These are phyloP conservation scores for Bremia lactucae DNA, from an alignment of 352 stramenopile species.

Conservation along the genomic window DNA sequence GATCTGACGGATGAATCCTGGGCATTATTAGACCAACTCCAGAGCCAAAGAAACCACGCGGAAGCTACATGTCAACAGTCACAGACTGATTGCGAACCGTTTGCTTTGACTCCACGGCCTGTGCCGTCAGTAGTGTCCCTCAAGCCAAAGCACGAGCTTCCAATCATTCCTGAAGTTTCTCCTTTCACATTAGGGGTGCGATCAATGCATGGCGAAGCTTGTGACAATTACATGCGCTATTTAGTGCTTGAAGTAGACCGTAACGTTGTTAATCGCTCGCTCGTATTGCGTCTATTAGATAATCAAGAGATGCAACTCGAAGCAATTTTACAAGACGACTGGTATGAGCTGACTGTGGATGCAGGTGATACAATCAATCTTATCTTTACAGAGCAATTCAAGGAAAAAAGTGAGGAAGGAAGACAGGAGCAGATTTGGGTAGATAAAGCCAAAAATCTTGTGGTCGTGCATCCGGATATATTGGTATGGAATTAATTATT, in stretches of 20 bases:
- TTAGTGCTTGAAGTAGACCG: constrained; percentile 56
- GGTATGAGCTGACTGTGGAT: constrained; percentile 65
- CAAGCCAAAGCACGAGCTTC: constrained; percentile 4
- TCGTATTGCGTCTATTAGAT: constrained; percentile 52
- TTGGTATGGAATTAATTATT: constrained; percentile 28
- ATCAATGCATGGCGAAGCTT: not conserved
- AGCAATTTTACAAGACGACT: constrained; percentile 50
- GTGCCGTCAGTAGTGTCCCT: constrained; percentile 12
- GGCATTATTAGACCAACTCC: constrained; percentile 58
- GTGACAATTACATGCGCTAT: constrained; percentile 43
- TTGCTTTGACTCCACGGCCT: constrained; percentile 19
- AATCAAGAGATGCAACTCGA: constrained; percentile 51
- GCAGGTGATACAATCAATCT: constrained; percentile 74
- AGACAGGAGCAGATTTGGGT: constrained; percentile 23
- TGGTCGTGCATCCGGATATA: constrained; percentile 70
- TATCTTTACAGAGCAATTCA: constrained; percentile 50
- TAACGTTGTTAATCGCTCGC: constrained; percentile 35
- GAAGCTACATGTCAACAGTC: constrained; percentile 10
- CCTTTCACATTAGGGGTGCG: constrained; percentile 13
- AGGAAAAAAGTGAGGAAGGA: not conserved
- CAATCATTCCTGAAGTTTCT: constrained; percentile 1
- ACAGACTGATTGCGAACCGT: constrained; percentile 19
- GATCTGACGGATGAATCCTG: constrained; percentile 74
- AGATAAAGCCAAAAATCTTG: constrained; percentile 45
- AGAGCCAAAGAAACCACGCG: constrained; percentile 32